Evolutionary conservation across 345 rosid species (phyloP), one percentile per base, ranked within the genome.

Genomic region (Rubroshorea leprosula): DNA sequence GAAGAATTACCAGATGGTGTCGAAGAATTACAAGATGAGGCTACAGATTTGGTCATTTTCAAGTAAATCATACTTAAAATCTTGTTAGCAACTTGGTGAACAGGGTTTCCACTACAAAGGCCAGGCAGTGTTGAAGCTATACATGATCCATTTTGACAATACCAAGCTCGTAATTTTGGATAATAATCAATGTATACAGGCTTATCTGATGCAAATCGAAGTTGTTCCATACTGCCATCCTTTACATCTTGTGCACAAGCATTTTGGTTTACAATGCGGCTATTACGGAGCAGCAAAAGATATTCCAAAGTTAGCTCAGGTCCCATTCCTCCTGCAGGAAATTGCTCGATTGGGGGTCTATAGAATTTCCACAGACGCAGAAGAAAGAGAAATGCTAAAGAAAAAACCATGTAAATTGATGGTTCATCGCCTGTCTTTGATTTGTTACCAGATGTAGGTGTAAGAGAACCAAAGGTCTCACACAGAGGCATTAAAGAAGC

Each of bases 291-390:
- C 39, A 77, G 27, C 54, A 84, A 58, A 58, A 84, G 83, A 68
- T 79, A 84, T 69, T 84, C 87, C 57, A 79, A 70, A 58, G 75
- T 69, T 45, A 81, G 81, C 51, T 74, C 83, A 35, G 57, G 58
- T 64, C 71, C 83, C 60, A 72, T 60, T 71, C 71, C 80, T 51
- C 75, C 79, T 5, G 39, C 53, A 0, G 61, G 17, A 46, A 78
- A 61, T 61, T 71, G 79, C 57, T 79, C 87, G 47, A 75, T 38
- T 22, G 83, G 72, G 23, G 90, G 85, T 57, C 75, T 77, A 67
- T 79, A 77, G 77, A 81, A 84, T 79, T 79, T 81, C 90, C 90
- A 84, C 16, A 84, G 80, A 57, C 86, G 86, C 26, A 84, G 78
- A 68, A 84, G 87, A 64, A 84, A 75, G 41, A 81, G 87, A 72